A percentile compares a stretch with the other conserved stretches of the same genome.
phyloP scores from a whole-genome alignment of 139 green algal species.

The Bryopsis sp. region DNA sequence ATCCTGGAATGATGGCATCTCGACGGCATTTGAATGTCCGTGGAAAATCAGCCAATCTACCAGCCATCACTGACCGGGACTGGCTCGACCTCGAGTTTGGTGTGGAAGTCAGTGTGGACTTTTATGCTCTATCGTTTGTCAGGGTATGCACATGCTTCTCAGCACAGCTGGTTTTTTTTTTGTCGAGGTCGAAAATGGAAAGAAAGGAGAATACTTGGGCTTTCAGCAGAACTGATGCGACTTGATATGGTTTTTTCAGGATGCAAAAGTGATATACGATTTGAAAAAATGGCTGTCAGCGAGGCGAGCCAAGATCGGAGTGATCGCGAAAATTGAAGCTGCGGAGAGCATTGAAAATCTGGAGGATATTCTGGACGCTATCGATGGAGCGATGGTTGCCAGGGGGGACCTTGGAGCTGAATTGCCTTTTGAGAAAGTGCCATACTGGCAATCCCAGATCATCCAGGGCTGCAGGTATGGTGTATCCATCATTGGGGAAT shows the following conservation, averaged over 20 bases:
- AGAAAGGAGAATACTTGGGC: no score
- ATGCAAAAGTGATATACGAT: constrained; percentile 57
- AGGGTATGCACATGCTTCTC: constrained; percentile 18
- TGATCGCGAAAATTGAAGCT: constrained; percentile 72
- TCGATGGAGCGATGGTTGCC: constrained; percentile 77
- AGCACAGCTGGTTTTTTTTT: neutral
- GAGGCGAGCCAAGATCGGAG: constrained; percentile 31
- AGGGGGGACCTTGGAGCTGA: constrained; percentile 71
- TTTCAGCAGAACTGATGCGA: no score
- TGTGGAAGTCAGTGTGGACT: constrained; percentile 60
- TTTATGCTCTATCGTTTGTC: constrained; percentile 72
- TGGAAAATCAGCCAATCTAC: constrained; percentile 69
- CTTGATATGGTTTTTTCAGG: constrained; percentile 1
- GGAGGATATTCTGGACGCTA: constrained; percentile 64
- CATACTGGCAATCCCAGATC: constrained; percentile 64
- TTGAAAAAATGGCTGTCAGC: constrained; percentile 54
- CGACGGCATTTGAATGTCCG: constrained; percentile 74
- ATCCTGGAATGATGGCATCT: constrained; percentile 56
- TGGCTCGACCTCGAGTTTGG: constrained; percentile 70
- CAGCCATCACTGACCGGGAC: constrained; percentile 71
- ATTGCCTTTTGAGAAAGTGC: constrained; percentile 69
- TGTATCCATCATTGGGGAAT: no score
- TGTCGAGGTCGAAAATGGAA: no score
- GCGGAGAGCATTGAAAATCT: constrained; percentile 60
- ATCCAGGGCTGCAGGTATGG: constrained; percentile 43